Evolutionary conservation across 192 early-diverging fungal genomes (phyloP), one percentile per base, ranked within the genome.

Genomic region (Entomortierella beljakovae): DNA sequence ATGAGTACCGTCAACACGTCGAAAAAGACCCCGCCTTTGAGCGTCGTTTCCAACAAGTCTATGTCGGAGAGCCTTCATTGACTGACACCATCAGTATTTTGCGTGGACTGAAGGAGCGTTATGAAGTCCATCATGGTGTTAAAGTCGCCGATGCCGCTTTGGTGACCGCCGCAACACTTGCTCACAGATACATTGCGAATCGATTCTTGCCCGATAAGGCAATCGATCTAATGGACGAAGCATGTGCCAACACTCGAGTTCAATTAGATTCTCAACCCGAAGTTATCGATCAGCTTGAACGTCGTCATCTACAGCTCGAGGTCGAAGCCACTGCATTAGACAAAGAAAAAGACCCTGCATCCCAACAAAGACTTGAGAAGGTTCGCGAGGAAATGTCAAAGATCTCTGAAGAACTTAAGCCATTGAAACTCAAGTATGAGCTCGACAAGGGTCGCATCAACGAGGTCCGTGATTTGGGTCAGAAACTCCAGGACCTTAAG

Each of bases 261-360:
- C 97, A 99, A 80, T 88, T 98, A 20, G 98, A 99, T 72, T 94
- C 96, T 9, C 94, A 97, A 70, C 98, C 98, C 6, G 98, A 99
- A 84, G 84, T 90, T 60, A 98, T 99, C 54, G 98, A 99, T 82
- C 87, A 91, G 3, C 86, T 99, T n/a, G 96, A 99, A 68, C 93
- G 98, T 42, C 91, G 90, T 37, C 88, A 91, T 60, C 83, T 98
- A 35, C 98, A 98, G 83, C 86, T 98, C 10, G 97, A 99, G 81
- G 92, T 99, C 58, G 98, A 99, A 84, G 92, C 92, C 38, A 95
- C 92, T 2, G 98, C 98, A 0, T 84, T 99, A 57, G 84, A 84
- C 50, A 97, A 97, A 84, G 98, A 99, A 73, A 97, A 97, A 74
- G 95, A 95, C 68, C 68, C 89, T 25, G 88, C 88, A 6, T 92